Base-by-base conservation (phyloP, 2,329 filamentous ascomycete species). In the Aspergillus latus region DNA sequence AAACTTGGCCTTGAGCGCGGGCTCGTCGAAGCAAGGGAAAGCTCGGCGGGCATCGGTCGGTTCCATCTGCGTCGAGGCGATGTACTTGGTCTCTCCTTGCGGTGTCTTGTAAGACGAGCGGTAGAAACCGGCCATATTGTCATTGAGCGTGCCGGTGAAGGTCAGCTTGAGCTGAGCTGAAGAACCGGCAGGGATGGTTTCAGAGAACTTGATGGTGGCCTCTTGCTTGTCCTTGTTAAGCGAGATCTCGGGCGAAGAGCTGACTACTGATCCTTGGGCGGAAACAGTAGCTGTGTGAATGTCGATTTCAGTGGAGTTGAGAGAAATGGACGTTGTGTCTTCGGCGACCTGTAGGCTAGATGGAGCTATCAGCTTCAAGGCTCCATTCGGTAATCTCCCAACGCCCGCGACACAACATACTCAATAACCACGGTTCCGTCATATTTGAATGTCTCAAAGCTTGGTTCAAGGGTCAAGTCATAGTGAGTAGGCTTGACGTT, bases 41-140 rank as follows among this genome's bases (percentile, higher is more conserved):
- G 93, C 92, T 66, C 92, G 84, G 66, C 93, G 85, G 60, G 91
- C 92, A 77, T 97, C 93, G 13, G 93, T 97, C 39, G 93, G 88
- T 79, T 97, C 93, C 89, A 97, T 96, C 80, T 97, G 93, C n/a
- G 90, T 90, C 28, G 92, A 93, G 29, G 92, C 93, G 69, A 97
- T 82, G 72, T 92, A 88, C 64, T 89, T 89, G 57, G 88, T 86
- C 58, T 84, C 85, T 39, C 93, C 93, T 68, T 94, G 86, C 48
- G 84, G 77, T 59, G 85, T 87, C 80, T 94, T 95, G 81, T 93
- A 97, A 5, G 91, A 95, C 1, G 92, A 96, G 57, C 93, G 86
- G 78, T 97, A 97, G 83, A 97, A 97, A 47, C 93, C 93, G 48
- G 92, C 92, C 91, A 97, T 96, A 77, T 94, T 93, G 73, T 96